Base-by-base conservation (phyloP, 176 grass and related monocot genomes). In the Musa itinerans region DNA sequence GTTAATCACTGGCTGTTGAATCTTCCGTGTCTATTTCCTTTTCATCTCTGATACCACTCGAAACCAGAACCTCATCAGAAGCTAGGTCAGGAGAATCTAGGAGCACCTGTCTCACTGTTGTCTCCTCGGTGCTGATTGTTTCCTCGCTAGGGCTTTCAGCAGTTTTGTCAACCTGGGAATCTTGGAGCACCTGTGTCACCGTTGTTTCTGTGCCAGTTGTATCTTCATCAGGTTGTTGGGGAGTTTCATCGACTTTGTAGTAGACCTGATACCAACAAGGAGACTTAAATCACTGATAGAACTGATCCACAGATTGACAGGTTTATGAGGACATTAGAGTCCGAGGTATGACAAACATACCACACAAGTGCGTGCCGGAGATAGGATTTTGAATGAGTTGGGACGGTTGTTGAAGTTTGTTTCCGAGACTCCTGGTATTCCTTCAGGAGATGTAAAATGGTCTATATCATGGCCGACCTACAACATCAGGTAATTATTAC, bases 391-490 rank as follows among this genome's bases (percentile, higher is more conserved):
- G 81, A 98, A 98, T 14, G 95, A 98, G 82, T 98, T 94, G 19
- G 95, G 95, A 65, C 95, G 95, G 69, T 87, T 98, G 78, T 98
- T 91, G 53, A 98, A 98, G 76, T 98, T 98, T 51, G 90, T 94
- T 81, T 98, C 95, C 9, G 90, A 88, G 43, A 76, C 83, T 69
- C 95, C 95, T n/a, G 90, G 95, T 53, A 87, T 62, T 77, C 90
- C 95, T 85, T 98, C 95, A 80, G 95, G 86, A 20, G 76, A 77
- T 1, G 95, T 94, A 78, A 94, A 98, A 92, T 98, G 95, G 69
- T 98, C 84, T 15, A 72, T 83, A 25, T 91, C 84, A 43, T 98
- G 90, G 20, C 84, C 84, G 76, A 93, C 88, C 94, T 98, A 78
- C 49, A 29, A 78, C 62, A 49, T 62, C 65, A 62, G 23, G 72